Conservation (phyloP, 179 eudicot genomes). For the Drosera spatulata region DNA sequence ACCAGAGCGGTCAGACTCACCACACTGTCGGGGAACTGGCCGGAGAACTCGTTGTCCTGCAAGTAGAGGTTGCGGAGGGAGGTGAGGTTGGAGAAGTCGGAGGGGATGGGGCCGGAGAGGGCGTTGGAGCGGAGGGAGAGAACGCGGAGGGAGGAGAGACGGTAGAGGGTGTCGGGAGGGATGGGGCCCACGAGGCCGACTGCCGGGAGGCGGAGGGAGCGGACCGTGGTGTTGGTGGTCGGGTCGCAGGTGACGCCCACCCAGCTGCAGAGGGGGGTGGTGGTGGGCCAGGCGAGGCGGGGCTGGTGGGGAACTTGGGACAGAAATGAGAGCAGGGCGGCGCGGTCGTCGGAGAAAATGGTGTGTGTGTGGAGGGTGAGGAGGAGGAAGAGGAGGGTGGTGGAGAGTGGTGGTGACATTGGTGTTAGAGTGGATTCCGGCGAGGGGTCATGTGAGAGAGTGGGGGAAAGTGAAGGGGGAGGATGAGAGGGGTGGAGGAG, state of each 20-base stretch:
- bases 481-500: too few relatives aligned
- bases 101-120: slow-evolving; percentile 49
- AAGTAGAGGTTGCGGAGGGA: slow-evolving; percentile 55
- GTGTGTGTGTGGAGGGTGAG: too few relatives aligned
- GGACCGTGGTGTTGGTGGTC: slow-evolving; percentile 19
- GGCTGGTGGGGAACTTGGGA: slow-evolving; percentile 41
- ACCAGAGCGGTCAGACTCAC: slow-evolving; percentile 32
- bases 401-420: too few relatives aligned
- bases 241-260: slow-evolving; percentile 55
- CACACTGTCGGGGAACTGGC: slow-evolving; percentile 51
- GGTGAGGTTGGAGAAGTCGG: slow-evolving; percentile 51
- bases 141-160: slow-evolving; percentile 43
- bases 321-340: slow-evolving; percentile 45
- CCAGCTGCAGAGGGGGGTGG: slow-evolving; percentile 55
- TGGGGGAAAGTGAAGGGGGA: too few relatives aligned
- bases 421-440: too few relatives aligned
- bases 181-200: slow-evolving; percentile 59
- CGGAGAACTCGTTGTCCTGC: slow-evolving; percentile 47
- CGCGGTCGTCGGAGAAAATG: too few relatives aligned
- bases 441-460: too few relatives aligned
- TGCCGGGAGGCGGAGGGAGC: slow-evolving; percentile 54
- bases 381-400: too few relatives aligned
- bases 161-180: slow-evolving; percentile 46
- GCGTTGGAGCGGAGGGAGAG: slow-evolving; percentile 54
- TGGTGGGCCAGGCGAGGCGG: slow-evolving; percentile 50